Evolutionary conservation across 257 asterid genomes (phyloP).

Genomic region (Haberlea rhodopensis): DNA sequence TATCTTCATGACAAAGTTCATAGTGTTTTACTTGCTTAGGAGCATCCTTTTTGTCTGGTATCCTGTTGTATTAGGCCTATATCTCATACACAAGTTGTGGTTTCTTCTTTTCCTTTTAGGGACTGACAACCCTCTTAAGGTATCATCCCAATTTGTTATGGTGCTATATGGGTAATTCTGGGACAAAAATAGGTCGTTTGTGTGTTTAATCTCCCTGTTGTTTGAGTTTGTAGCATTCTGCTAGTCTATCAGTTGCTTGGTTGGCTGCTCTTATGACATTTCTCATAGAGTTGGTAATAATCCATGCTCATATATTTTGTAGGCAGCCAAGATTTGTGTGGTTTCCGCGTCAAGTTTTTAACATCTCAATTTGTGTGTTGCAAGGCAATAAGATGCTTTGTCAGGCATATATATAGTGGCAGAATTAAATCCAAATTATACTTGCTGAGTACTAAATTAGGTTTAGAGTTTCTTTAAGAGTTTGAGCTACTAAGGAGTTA

Average conservation of each 20-base stretch:
- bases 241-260: background rate
- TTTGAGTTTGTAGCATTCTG: background rate
- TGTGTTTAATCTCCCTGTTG: background rate
- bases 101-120: background rate
- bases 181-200: background rate
- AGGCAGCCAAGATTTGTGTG: background rate
- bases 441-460: background rate
- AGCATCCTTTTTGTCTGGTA: background rate
- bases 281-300: background rate
- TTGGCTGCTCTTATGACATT: background rate
- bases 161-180: background rate
- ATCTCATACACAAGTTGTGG: background rate
- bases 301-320: background rate
- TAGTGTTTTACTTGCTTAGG: background rate
- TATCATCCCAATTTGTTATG: background rate
- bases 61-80: background rate
- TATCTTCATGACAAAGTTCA: background rate
- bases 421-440: background rate
- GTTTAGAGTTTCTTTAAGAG: background rate
- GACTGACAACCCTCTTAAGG: background rate
- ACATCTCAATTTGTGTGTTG: no score
- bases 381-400: no score
- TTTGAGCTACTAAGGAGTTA: constrained; percentile 5
- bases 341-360: background rate
- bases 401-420: no score